Conservation (phyloP, 352 stramenopile species). For the Pythium aphanidermatum region DNA sequence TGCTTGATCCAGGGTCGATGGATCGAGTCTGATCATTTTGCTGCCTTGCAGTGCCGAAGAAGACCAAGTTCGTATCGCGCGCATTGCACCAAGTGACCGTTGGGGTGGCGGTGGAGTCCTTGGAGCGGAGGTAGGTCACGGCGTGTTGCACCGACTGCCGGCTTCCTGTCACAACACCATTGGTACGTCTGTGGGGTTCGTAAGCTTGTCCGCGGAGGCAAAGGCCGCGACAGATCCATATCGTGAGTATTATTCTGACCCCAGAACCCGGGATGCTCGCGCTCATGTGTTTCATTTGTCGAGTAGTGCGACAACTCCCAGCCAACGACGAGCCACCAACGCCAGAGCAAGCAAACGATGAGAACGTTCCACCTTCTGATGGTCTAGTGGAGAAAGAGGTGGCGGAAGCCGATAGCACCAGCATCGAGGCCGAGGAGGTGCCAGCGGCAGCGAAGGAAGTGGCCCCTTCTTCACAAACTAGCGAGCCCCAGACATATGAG, state of each 20-base stretch:
- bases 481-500: background rate
- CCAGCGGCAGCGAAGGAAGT: background rate
- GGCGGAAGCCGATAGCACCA: too few relatives aligned
- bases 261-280: background rate
- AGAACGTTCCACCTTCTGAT: too few relatives aligned
- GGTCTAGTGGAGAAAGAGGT: too few relatives aligned
- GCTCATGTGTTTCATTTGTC: too few relatives aligned
- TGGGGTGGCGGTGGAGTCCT: constrained; percentile 92
- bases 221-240: constrained; percentile 74
- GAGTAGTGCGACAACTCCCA: constrained; percentile 4
- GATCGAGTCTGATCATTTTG: background rate
- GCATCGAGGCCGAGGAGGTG: too few relatives aligned
- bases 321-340: too few relatives aligned
- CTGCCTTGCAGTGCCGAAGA: constrained; percentile 51
- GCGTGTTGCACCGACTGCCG: constrained; percentile 95
- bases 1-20: background rate
- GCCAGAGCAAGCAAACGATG: too few relatives aligned
- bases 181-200: constrained; percentile 72
- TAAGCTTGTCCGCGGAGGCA: constrained; percentile 62
- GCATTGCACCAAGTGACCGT: constrained; percentile 64
- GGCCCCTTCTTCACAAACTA: background rate
- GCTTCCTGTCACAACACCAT: constrained; percentile 41
- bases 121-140: constrained; percentile 93
- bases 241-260: constrained; percentile 31
- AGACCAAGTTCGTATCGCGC: constrained; percentile 92